Percentiles rank a stretch among this genome's conserved stretches.
These are phyloP conservation scores for Allium sativum DNA, from an alignment of 106 monocot genomes.

Conservation along the genomic window DNA sequence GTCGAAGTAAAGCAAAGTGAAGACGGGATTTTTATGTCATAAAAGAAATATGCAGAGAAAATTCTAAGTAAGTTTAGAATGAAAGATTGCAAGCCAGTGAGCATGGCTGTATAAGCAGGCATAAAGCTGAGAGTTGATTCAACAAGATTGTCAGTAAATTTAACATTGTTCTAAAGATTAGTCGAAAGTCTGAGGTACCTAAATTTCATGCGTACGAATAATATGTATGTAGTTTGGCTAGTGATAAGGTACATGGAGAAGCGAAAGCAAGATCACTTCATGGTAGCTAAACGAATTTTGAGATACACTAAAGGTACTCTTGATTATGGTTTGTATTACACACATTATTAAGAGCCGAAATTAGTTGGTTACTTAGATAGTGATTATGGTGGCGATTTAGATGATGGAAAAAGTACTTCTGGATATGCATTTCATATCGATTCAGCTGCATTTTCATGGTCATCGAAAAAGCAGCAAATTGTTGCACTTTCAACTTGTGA, in stretches of 20 bases:
- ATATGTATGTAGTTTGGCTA: neutral
- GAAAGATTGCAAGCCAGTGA: conserved; percentile 9
- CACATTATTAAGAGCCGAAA: neutral
- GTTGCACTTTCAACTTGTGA: neutral
- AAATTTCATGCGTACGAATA: neutral
- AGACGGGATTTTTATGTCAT: conserved; percentile 12
- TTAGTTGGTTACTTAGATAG: neutral
- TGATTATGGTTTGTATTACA: neutral
- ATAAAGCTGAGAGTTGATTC: too few relatives aligned
- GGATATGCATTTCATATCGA: neutral
- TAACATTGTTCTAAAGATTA: neutral
- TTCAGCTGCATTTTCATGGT: neutral
- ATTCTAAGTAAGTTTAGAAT: conserved; percentile 18
- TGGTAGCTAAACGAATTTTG: neutral
- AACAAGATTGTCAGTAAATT: too few relatives aligned
- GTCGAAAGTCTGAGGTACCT: neutral
- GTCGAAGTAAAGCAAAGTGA: conserved; percentile 6
- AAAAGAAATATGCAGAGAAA: conserved; percentile 10
- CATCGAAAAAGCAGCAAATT: neutral
- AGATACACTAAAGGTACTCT: neutral
- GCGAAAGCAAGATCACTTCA: neutral
- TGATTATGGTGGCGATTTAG: neutral
- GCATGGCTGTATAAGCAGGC: too few relatives aligned
- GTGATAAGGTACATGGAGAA: neutral
- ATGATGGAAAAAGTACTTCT: neutral